Evolutionary conservation across 2,329 filamentous ascomycete species (phyloP), one percentile per base, ranked within the genome.

Genomic region (Plectosphaerella plurivora): DNA sequence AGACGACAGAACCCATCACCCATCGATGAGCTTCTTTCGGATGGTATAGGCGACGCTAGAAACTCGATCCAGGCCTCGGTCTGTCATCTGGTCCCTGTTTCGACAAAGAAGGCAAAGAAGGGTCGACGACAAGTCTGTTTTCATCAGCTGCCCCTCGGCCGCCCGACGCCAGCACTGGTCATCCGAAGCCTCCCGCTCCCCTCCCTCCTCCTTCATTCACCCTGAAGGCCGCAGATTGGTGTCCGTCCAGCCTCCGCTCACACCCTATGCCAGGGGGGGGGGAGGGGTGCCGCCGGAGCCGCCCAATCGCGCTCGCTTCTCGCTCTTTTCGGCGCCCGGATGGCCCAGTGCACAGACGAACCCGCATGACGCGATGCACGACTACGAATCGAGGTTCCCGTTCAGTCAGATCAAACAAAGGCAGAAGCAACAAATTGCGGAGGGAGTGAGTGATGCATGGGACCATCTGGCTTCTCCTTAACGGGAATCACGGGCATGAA

Each of bases 351-450:
- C 50, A 59, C 56, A 55, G 57, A 58, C 57, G 42, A 47, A 52
- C 53, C 47, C 58, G 57, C 57, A 59, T 55, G 45, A 55, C 37
- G 49, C 51, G 47, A 58, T 50, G 52, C 47, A 49, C 18, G 47
- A 36, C 24, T 51, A 53, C 53, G 45, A 57, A 56, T 52, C 22
- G 36, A 54, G 41, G 11, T 22, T 20, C 41, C n/a, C 16, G 41
- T 44, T 44, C 18, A 44, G n/a, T 12, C 41, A 18, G 41, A 44
- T 44, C 41, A 20, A n/a, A 15, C 15, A 44, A 18, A 20, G 18
- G 41, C n/a, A 44, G 16, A 44, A 44, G 41, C 41, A 44, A 44
- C n/a, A 44, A 33, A 44, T 20, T 18, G 41, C 18, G 41, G 41
- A 44, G 41, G n/a, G 18, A 44, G 11, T 7, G 18, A 44, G 11